Percentiles rank a stretch among this genome's conserved stretches.
Evolutionary conservation across 805 yeast genomes (phyloP).

Genomic region (Wickerhamiella domercqiae): DNA sequence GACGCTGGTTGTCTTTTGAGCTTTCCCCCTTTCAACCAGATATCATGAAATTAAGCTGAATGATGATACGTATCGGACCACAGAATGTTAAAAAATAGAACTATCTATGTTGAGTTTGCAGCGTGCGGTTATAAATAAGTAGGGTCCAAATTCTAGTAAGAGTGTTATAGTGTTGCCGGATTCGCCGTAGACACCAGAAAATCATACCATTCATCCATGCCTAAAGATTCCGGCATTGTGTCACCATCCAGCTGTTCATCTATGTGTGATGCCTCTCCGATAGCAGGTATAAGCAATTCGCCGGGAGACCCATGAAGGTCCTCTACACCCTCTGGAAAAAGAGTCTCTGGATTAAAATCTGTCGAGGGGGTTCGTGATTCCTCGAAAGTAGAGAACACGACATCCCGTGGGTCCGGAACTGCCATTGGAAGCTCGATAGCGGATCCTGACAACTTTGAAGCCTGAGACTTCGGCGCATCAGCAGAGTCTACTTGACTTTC

Average conservation of each 20-base stretch:
- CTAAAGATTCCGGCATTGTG: conserved; percentile 21
- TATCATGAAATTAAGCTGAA: too few species aligned
- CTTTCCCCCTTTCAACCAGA: too few species aligned
- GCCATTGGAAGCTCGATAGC: background rate
- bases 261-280: background rate
- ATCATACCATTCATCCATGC: conserved; percentile 28
- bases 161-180: too few species aligned
- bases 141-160: too few species aligned
- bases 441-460: background rate
- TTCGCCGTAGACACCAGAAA: conserved; percentile 20
- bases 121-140: too few species aligned
- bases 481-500: background rate
- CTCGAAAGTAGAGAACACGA: too few species aligned
- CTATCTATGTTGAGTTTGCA: too few species aligned
- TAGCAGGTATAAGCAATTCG: background rate
- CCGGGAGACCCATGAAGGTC: background rate
- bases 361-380: conserved; percentile 19
- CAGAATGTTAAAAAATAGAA: too few species aligned
- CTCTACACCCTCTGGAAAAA: conserved; percentile 30
- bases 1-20: too few species aligned
- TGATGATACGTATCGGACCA: too few species aligned
- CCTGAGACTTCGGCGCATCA: background rate
- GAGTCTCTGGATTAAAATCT: conserved; percentile 42
- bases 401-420: conserved; percentile 2
- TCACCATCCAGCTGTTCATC: conserved; percentile 9